Evolutionary conservation across 306 rosid species (phyloP).

Genomic region (Vachellia collinsii): DNA sequence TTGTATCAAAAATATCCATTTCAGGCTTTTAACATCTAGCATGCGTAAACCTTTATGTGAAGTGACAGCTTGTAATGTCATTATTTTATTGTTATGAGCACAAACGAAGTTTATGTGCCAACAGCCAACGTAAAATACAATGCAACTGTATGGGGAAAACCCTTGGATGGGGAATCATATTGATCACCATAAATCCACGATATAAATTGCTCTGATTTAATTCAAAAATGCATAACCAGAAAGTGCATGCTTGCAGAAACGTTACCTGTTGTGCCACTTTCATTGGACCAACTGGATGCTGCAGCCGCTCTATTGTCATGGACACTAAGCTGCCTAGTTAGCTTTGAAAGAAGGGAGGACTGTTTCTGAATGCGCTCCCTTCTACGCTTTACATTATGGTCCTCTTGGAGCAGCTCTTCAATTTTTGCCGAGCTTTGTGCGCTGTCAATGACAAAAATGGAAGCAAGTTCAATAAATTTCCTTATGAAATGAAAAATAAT

Average conservation of each 20-base stretch:
- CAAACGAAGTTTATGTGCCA: neutral
- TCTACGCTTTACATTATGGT: constrained; percentile 47
- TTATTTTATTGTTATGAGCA: neutral
- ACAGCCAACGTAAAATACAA: neutral
- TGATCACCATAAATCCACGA: neutral
- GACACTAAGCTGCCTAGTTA: constrained; percentile 56
- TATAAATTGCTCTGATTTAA: neutral
- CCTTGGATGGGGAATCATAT: neutral
- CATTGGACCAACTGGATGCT: constrained; percentile 54
- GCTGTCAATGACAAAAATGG: constrained; percentile 42
- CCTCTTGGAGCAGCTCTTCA: constrained; percentile 62
- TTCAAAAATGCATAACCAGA: constrained; percentile 29
- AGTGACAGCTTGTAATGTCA: neutral
- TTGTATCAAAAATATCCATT: neutral
- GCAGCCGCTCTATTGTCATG: constrained; percentile 59
- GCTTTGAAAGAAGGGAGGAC: constrained; percentile 59
- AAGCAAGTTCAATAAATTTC: constrained; percentile 13
- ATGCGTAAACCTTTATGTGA: neutral
- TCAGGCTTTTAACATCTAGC: neutral
- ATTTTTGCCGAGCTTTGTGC: constrained; percentile 58
- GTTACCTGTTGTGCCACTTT: constrained; percentile 50
- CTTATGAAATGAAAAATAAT: constrained; percentile 2
- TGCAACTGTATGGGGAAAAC: neutral
- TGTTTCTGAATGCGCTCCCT: constrained; percentile 62
- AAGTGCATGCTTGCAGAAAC: constrained; percentile 15